Base-by-base conservation (phyloP, 495 filamentous ascomycete genomes). In the Parathielavia hyrcaniae region DNA sequence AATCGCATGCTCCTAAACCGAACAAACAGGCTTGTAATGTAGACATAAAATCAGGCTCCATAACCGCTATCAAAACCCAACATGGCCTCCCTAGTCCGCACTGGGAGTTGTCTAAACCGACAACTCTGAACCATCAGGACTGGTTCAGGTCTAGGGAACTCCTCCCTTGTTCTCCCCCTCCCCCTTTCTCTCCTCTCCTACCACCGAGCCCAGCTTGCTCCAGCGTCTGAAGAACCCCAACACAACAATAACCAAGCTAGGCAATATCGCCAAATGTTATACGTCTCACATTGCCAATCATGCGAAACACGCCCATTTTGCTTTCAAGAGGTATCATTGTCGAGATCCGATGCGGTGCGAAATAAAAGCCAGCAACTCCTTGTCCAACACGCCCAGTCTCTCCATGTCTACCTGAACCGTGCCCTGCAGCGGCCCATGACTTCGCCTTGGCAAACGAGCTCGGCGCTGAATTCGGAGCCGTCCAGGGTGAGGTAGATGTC, bases 401-500 rank as follows among this genome's bases (percentile, higher is more conserved):
- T 50, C 38, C 46, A 16, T 50, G 48, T 71, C 71, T 70, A 83
- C 66, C 79, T 77, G 70, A 97, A 97, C 68, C 90, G 83, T 50
- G 91, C 88, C 48, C 90, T 82, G 83, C 91, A 97, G 50, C 91
- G 84, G 60, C 93, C 93, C 93, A 98, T 98, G 59, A 98, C 89
- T 75, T 97, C 93, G 67, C 95, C 95, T 67, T 98, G 93, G 76
- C 93, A 98, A 48, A 97, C 95, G 32, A 98, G 74, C 80, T 97
- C 95, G 48, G 93, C 93, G 61, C 92, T 97, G 77, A 98, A 98
- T 70, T 98, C 93, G 59, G 86, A 91, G 41, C 93, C 93, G 67
- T 98, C 93, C 17, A 98, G 85, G 10, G 93, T 97, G 51, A 98
- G 88, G 71, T 96, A 95, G 58, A 85, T 84, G 63, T 85, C 83